Evolutionary conservation across 495 filamentous ascomycete genomes (phyloP), one percentile per base, ranked within the genome.

Genomic region (Penicillium subrubescens): DNA sequence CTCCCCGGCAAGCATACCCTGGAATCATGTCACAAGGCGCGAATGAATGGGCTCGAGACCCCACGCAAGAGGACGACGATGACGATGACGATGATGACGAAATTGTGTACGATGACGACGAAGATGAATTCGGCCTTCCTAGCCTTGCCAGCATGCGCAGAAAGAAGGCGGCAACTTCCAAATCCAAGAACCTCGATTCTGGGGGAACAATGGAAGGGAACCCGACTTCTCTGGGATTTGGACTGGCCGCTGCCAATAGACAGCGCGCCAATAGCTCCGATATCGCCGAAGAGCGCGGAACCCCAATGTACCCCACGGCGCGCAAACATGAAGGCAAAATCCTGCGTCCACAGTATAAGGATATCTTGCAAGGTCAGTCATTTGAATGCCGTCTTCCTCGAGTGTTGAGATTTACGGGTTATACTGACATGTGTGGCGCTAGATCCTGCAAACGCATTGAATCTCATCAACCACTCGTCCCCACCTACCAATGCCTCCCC

Each of bases 381-480:
- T 37, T 17, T n/a, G 6, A 23, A 23, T n/a, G 39, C 6, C n/a
- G 39, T 8, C 44, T 12, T 2, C 17, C 33, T 65, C 58, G 29
- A 34, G 29, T 25, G 4, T 21, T 25, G 33, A 55, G 31, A 14
- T 19, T 43, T 29, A n/a, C 31, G 8, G 5, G 57, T 48, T 8
- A 37, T 48, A 48, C 64, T 74, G 25, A 67, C 35, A 21, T 62
- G 31, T 2, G 31, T 31, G 21, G 7, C 58, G 19, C 51, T 60
- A 91, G 95, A 99, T 81, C 95, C 95, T 35, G 96, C 92, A 53
- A 98, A 99, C 73, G 92, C 93, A 25, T 81, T 99, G 39, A 94
- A 99, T 75, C 86, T 99, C 8, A 97, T 99, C 65, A 91, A 89
- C 64, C 92, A 98, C 74, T 89, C 92, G 2, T 79, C 91, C 2